These are phyloP conservation scores for Platanthera guangdongensis DNA, from an alignment of 106 monocot genomes.

Conservation along the genomic window DNA sequence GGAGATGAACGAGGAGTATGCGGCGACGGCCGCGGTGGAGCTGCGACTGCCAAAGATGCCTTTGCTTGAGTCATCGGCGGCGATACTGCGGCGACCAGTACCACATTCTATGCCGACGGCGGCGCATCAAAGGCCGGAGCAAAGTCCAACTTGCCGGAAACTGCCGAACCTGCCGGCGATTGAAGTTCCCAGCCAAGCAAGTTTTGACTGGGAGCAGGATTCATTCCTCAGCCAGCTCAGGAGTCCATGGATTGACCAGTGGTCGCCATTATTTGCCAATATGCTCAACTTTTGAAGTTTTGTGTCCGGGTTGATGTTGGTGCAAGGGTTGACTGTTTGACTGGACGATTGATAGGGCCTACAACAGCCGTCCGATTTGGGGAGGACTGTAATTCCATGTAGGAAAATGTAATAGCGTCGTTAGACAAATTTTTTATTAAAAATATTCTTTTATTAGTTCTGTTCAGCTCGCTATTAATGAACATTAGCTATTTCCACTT, in stretches of 20 bases:
- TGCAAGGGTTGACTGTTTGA: background rate
- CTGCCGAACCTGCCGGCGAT: slow-evolving; percentile 23
- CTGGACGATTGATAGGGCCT: background rate
- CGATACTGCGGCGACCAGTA: background rate
- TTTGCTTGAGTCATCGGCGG: background rate
- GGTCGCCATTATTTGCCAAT: slow-evolving; percentile 5
- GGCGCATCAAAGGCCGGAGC: no score
- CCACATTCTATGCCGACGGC: no score
- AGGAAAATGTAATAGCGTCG: no score
- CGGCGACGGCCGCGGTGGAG: background rate
- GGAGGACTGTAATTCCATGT: background rate
- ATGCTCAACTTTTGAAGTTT: background rate
- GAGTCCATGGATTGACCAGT: slow-evolving; percentile 10
- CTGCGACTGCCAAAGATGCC: background rate
- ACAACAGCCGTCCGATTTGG: background rate
- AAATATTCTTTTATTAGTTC: no score
- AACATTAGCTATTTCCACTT: no score
- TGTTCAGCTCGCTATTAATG: no score
- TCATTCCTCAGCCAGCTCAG: background rate
- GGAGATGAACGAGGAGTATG: slow-evolving; percentile 17
- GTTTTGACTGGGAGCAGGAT: slow-evolving; percentile 56
- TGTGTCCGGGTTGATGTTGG: background rate
- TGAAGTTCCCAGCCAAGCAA: slow-evolving; percentile 30
- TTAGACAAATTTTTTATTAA: no score
- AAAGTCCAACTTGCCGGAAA: background rate